Base-by-base conservation (phyloP, 2,329 filamentous ascomycete species). In the Bipolaris victoriae region DNA sequence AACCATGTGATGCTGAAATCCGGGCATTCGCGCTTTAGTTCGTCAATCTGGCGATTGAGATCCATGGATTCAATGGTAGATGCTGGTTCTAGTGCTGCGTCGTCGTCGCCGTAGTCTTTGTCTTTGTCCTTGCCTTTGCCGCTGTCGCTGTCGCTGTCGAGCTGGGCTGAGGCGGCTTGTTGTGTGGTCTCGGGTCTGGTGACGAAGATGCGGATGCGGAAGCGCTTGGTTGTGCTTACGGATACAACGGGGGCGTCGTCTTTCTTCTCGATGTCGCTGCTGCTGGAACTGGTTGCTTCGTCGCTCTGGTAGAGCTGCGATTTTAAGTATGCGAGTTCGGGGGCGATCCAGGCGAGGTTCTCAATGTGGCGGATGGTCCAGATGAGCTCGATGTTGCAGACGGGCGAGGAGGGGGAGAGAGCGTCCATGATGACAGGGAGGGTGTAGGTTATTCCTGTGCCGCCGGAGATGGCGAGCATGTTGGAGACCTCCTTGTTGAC, bases 1-100 rank as follows among this genome's bases (percentile, higher is more conserved):
- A 56, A 49, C 52, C 41, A 56, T n/a, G 36, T 56, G 13, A 56
- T 43, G 2, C 26, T 52, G 20, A 56, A 56, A 29, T 52, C 47
- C 1, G 53, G 53, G 36, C 36, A 56, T 20, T 26, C 24, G 16
- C 35, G 20, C 9, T 35, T 36, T 3, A 56, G n/a, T 33, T 56
- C 36, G n/a, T 56, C 53, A 13, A 56, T 18, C 10, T 22, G 41
- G 53, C 7, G 18, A 9, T 46, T 29, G 6, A 47, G 15, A n/a
- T 37, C 43, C 20, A 43, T 36, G n/a, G 49, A 47, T 22, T 52
- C 43, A 3, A 35, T 24, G 2, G 49, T 52, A 15, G 36, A 33
- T 1, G 29, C 37, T 1, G 31, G 36, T 20, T 49, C 20, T n/a
- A 56, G 36, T 5, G 35, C 29, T 24, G 18, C 29, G 2, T 35